Percentiles rank a stretch among this genome's conserved stretches.
phyloP scores from a whole-genome alignment of 140 eudicot species.

The Senecio squalidus region DNA sequence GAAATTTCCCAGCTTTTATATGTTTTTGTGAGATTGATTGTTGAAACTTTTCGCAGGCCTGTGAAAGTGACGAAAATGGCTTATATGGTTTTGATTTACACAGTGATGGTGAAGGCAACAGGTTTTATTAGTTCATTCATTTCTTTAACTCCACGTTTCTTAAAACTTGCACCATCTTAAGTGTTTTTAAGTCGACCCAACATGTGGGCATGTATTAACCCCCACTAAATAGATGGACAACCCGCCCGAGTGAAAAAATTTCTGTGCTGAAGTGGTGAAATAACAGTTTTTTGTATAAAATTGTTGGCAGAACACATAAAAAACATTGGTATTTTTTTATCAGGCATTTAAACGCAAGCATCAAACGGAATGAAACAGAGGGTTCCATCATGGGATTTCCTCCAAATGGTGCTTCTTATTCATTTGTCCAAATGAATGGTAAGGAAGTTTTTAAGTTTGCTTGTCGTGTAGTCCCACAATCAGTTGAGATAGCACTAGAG shows the following conservation, averaged over 20 bases:
- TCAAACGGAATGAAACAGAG: constrained; percentile 51
- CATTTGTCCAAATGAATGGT: constrained; percentile 83
- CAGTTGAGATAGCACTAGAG: constrained; percentile 62
- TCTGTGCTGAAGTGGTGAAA: no score
- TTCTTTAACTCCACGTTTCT: neutral
- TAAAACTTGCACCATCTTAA: neutral
- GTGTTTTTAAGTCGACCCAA: no score
- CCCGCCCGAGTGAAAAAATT: no score
- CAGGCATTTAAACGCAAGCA: constrained; percentile 70
- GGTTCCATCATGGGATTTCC: constrained; percentile 58
- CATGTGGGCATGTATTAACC: no score
- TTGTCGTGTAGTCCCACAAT: constrained; percentile 81
- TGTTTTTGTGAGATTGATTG: constrained; percentile 10
- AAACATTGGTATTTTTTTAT: constrained; percentile 3
- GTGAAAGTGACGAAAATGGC: constrained; percentile 85
- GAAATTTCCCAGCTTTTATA: constrained; percentile 9
- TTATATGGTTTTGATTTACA: constrained; percentile 89
- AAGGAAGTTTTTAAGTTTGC: constrained; percentile 90
- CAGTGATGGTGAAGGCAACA: constrained; percentile 90
- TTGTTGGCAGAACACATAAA: neutral
- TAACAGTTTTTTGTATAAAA: neutral
- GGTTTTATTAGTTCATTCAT: constrained; percentile 31
- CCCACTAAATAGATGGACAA: no score
- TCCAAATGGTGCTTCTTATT: constrained; percentile 57
- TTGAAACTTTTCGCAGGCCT: constrained; percentile 52